phyloP scores from a whole-genome alignment of 2,329 filamentous ascomycete genomes.

The Curvularia spicifera region DNA sequence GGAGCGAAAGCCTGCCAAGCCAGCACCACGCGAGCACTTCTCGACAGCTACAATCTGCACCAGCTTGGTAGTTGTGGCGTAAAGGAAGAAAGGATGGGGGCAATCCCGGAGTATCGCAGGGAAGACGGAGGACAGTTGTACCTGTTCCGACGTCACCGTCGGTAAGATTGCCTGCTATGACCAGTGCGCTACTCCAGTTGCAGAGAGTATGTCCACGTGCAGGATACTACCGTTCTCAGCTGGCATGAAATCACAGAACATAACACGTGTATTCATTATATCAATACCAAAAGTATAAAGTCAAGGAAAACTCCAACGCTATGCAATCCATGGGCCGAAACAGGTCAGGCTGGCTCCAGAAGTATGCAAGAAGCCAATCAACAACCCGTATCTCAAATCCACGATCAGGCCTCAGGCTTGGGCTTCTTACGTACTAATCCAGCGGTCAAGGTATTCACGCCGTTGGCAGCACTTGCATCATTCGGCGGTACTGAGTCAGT shows the following conservation, averaged over 20 bases:
- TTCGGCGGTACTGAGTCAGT: slow-evolving; percentile 23
- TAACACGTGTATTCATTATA: slow-evolving; percentile 5
- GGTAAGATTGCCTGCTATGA: slow-evolving; percentile 6
- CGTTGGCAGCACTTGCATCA: slow-evolving; percentile 20
- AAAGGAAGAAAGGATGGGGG: not conserved
- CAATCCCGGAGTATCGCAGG: not conserved
- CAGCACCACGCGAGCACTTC: slow-evolving; percentile 4
- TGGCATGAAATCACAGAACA: not conserved
- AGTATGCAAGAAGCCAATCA: not conserved
- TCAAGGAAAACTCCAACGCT: slow-evolving; percentile 25
- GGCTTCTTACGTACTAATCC: slow-evolving; percentile 47
- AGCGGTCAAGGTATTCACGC: slow-evolving; percentile 38
- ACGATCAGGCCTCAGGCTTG: slow-evolving; percentile 26
- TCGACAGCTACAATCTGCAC: not conserved
- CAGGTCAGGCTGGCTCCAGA: not conserved
- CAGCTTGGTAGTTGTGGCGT: not conserved
- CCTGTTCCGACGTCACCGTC: slow-evolving; percentile 12
- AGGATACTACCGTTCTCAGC: not conserved
- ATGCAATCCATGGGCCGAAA: slow-evolving; percentile 17
- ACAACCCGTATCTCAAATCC: not conserved
- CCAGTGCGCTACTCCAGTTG: slow-evolving; percentile 4
- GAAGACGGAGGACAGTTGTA: not conserved
- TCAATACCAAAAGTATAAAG: not conserved
- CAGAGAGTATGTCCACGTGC: not conserved
- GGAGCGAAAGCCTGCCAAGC: slow-evolving; percentile 16